Conservation (phyloP, 1,139 yeast species). For the Casaregolazyma lundiana region DNA sequence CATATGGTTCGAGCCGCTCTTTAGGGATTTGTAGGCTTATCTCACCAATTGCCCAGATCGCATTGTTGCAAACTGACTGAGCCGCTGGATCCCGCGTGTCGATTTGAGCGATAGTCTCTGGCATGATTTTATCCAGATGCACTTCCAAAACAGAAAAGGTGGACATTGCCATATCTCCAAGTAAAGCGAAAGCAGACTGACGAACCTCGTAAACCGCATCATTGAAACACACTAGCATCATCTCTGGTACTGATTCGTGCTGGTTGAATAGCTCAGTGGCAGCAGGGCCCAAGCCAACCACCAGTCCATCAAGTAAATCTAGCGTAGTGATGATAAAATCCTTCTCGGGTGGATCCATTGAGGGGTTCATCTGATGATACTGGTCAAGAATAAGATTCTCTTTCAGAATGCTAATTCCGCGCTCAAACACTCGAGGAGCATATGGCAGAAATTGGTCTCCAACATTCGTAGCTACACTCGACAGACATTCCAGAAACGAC, state of each 20-base stretch:
- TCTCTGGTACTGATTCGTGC: conserved; percentile 49
- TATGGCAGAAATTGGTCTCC: conserved; percentile 84
- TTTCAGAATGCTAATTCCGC: conserved; percentile 67
- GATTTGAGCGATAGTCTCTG: conserved; percentile 53
- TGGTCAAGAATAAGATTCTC: conserved; percentile 66
- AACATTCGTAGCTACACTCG: conserved; percentile 82
- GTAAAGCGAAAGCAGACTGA: conserved; percentile 83
- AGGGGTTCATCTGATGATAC: conserved; percentile 62
- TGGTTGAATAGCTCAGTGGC: conserved; percentile 50
- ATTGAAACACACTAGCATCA: conserved; percentile 66
- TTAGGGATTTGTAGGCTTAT: conserved; percentile 53
- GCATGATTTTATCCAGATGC: conserved; percentile 52
- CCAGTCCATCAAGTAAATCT: conserved; percentile 85
- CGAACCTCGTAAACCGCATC: conserved; percentile 82
- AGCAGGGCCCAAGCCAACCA: conserved; percentile 76
- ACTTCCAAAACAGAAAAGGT: conserved; percentile 58
- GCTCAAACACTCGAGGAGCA: conserved; percentile 81
- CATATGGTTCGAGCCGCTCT: conserved; percentile 54
- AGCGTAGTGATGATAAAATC: conserved; percentile 86
- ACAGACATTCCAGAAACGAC: conserved; percentile 90
- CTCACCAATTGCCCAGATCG: conserved; percentile 93
- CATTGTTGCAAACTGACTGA: conserved; percentile 61
- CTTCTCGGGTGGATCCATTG: conserved; percentile 74
- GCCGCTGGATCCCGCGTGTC: conserved; percentile 45
- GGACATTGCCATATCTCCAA: conserved; percentile 80